Base-by-base conservation (phyloP, 2,329 filamentous ascomycete species). In the Stachybotrys echinatus region DNA sequence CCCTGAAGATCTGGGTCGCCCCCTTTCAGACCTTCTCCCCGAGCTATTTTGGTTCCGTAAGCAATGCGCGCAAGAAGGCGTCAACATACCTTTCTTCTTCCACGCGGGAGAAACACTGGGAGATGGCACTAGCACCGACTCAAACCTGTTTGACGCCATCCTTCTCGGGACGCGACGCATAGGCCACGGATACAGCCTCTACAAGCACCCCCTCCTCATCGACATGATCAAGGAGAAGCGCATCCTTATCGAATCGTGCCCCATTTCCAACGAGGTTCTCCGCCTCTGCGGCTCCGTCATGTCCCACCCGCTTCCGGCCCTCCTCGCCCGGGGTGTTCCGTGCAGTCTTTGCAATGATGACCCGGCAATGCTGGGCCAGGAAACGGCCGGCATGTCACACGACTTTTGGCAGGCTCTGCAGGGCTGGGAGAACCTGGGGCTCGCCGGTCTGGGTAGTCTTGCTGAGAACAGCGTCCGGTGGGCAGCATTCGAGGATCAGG, bases 331-430 rank as follows among this genome's bases (percentile, higher is more conserved):
- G 42, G 92, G 92, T 22, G 89, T 97, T 1, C 68, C 88, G 5
- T 92, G 91, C 60, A 83, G 86, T 12, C 79, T 99, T 10, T 90
- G 86, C 72, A 96, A 96, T 63, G 92, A 96, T 64, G 91, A 96
- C 63, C 92, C 91, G 1, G 89, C 88, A 1, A 89, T 96, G 61
- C 76, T 96, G 6, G 92, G 92, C 8, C 89, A 95, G 61, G 88
- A 88, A 50, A 82, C 79, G 6, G 87, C 84, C 22, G 90, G 89
- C 37, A 85, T 94, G 78, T 92, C 88, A 2, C 89, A 95, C 67
- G 91, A 96, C 69, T 96, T 95, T 68, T 96, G 90, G 89, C 90
- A 95, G 68, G 87, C 88, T 2, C 73, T 96, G 19, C 91, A 96
- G 68, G 92, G 89, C 0, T 94, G 92, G 82, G 87, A 95, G 52